phyloP scores from a whole-genome alignment of 306 rosid genomes.

The Lagenaria siceraria region DNA sequence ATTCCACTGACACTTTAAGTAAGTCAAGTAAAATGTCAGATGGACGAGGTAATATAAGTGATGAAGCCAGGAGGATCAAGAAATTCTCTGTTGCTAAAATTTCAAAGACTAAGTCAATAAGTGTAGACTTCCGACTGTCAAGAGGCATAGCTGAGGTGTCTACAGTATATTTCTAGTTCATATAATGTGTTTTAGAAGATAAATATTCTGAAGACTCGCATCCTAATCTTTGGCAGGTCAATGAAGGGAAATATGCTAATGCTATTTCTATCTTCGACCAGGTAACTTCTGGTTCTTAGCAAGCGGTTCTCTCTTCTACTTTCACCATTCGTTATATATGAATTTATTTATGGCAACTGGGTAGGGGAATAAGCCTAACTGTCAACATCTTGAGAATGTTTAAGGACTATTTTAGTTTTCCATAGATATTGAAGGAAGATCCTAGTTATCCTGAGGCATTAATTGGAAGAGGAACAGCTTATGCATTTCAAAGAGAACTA shows the following conservation, averaged over 20 bases:
- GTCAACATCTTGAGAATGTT: neutral
- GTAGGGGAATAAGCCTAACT: neutral
- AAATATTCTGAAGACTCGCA: neutral
- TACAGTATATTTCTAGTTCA: neutral
- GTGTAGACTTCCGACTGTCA: constrained; percentile 90
- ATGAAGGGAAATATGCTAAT: constrained; percentile 84
- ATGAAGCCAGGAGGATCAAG: constrained; percentile 52
- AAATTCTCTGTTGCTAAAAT: constrained; percentile 64
- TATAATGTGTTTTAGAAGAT: neutral
- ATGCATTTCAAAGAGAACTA: constrained; percentile 86
- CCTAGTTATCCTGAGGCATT: constrained; percentile 90
- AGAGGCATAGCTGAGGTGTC: constrained; percentile 95
- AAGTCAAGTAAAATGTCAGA: constrained; percentile 36
- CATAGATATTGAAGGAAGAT: constrained; percentile 83
- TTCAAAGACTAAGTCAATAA: constrained; percentile 71
- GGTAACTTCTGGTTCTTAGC: constrained; percentile 26
- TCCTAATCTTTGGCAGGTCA: constrained; percentile 49
- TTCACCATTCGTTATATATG: neutral
- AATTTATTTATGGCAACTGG: constrained; percentile 2
- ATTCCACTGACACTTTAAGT: constrained; percentile 28
- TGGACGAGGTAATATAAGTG: constrained; percentile 23
- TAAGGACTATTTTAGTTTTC: neutral
- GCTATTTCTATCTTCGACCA: constrained; percentile 84
- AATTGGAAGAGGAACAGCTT: constrained; percentile 93
- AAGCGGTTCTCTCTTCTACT: constrained; percentile 4